Conservation (phyloP, 1,284 basidiomycete genomes). For the Apiotrichum sp. region DNA sequence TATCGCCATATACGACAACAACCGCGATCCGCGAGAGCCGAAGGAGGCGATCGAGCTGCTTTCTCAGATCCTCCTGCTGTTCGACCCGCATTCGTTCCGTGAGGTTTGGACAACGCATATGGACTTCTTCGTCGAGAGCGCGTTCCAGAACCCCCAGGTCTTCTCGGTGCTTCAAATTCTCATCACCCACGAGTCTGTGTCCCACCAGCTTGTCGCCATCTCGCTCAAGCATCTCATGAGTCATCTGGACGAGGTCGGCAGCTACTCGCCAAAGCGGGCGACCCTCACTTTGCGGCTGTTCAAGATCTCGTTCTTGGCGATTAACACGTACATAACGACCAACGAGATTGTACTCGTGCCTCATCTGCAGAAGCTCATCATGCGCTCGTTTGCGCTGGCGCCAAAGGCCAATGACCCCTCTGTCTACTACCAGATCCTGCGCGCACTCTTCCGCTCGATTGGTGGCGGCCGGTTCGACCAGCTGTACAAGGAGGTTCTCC, state of each 20-base stretch:
- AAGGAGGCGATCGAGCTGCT: slow-evolving; percentile 86
- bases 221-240: slow-evolving; percentile 82
- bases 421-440: slow-evolving; percentile 91
- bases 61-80: slow-evolving; percentile 66
- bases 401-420: slow-evolving; percentile 84
- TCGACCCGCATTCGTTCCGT: slow-evolving; percentile 85
- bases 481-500: slow-evolving; percentile 93
- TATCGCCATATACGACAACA: slow-evolving; percentile 75
- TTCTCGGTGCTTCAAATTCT: slow-evolving; percentile 82
- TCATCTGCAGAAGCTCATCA: slow-evolving; percentile 88
- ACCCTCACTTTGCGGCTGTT: slow-evolving; percentile 82
- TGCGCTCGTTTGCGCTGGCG: slow-evolving; percentile 93
- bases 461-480: slow-evolving; percentile 96
- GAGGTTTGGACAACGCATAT: slow-evolving; percentile 91
- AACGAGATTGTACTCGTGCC: slow-evolving; percentile 92
- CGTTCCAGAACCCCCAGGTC: slow-evolving; percentile 69
- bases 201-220: slow-evolving; percentile 87
- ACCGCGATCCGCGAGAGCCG: slow-evolving; percentile 66
- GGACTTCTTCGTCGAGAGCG: slow-evolving; percentile 75
- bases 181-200: slow-evolving; percentile 76
- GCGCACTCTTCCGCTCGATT: slow-evolving; percentile 92
- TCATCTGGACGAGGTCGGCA: slow-evolving; percentile 75
- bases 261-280: slow-evolving; percentile 69
- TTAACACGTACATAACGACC: slow-evolving; percentile 65
- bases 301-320: slow-evolving; percentile 94